These are phyloP conservation scores for Rhizopus microsporus DNA, from an alignment of 371 early-diverging fungal species.

Conservation along the genomic window DNA sequence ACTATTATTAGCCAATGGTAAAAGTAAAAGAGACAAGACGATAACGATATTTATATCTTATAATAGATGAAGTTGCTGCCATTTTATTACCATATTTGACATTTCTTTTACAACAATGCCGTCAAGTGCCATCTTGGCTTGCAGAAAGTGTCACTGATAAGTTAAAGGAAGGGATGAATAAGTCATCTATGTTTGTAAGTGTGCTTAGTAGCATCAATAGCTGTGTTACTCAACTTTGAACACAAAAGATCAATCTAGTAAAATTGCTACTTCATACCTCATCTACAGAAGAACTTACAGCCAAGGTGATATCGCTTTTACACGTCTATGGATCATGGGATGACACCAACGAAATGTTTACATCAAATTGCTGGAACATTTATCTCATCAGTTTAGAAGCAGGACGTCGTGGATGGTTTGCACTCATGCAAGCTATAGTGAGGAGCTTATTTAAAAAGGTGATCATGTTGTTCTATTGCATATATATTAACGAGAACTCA, in stretches of 20 bases:
- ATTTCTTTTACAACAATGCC: constrained; percentile 21
- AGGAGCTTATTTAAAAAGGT: constrained; percentile 26
- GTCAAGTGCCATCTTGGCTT: constrained; percentile 23
- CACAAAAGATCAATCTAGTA: constrained; percentile 33
- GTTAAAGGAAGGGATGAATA: constrained; percentile 15
- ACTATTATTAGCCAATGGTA: constrained; percentile 21
- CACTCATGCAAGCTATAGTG: constrained; percentile 32
- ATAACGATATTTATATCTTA: background rate
- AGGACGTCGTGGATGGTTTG: constrained; percentile 35
- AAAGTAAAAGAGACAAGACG: constrained; percentile 9
- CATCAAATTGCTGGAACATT: constrained; percentile 32
- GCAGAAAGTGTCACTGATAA: constrained; percentile 19
- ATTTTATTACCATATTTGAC: constrained; percentile 31
- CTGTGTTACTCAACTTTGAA: background rate
- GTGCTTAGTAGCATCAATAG: background rate
- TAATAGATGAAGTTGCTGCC: constrained; percentile 20
- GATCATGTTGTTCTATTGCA: background rate
- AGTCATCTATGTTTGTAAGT: constrained; percentile 28
- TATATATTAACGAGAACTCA: background rate
- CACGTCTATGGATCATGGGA: constrained; percentile 35
- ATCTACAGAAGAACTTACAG: constrained; percentile 6
- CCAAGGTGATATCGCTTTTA: constrained; percentile 4
- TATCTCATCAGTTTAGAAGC: constrained; percentile 43
- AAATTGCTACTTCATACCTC: constrained; percentile 31
- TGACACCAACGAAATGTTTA: constrained; percentile 7